Percentiles rank a stretch among this genome's conserved stretches.
These are phyloP conservation scores for Xylaria sp. DNA, from an alignment of 2,329 filamentous ascomycete genomes.

Conservation along the genomic window DNA sequence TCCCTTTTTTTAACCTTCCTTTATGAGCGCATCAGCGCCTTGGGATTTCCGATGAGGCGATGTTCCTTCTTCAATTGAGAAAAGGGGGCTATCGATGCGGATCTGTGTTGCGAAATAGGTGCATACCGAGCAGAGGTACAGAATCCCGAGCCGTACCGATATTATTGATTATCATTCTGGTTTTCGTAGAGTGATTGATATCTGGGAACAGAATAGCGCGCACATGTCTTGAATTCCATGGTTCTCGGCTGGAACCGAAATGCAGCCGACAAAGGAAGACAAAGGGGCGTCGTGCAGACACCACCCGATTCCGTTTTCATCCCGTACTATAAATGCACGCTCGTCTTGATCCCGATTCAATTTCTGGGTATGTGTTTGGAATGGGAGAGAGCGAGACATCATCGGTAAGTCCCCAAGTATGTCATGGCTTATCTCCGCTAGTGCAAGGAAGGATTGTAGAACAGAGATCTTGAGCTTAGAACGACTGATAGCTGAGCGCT, in stretches of 20 bases:
- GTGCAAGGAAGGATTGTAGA: neutral
- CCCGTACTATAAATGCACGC: neutral
- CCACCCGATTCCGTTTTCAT: constrained; percentile 29
- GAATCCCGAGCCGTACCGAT: neutral
- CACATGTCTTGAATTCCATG: neutral
- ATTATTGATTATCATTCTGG: neutral
- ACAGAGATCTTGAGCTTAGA: neutral
- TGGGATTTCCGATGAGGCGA: neutral
- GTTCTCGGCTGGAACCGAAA: neutral
- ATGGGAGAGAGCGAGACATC: neutral
- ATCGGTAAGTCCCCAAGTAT: neutral
- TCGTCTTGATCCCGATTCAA: too few species aligned
- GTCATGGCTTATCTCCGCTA: neutral
- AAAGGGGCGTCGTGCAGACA: constrained; percentile 19
- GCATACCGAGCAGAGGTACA: neutral
- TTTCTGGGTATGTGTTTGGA: neutral
- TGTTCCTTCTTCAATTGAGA: neutral
- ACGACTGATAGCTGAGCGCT: neutral
- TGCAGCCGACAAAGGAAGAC: constrained; percentile 14
- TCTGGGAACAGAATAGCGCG: neutral
- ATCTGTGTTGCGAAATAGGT: neutral
- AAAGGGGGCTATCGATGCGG: neutral
- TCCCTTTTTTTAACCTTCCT: neutral
- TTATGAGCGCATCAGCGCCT: neutral
- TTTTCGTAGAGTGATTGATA: neutral